Conservation (phyloP, 306 rosid species). For the Castanea sativa region DNA sequence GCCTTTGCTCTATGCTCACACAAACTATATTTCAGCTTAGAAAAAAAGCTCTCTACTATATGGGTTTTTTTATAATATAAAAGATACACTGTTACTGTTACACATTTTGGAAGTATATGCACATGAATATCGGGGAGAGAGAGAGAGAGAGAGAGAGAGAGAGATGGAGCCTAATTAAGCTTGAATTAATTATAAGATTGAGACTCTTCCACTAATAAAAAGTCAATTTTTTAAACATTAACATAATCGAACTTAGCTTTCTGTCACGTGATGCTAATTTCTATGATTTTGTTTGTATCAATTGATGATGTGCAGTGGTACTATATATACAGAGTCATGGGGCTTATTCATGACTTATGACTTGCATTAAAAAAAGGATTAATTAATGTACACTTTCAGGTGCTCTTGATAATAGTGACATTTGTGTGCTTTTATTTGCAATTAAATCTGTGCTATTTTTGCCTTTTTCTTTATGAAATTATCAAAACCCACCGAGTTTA, state of each 20-base stretch:
- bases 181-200: conserved; percentile 36
- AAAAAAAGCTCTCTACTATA: no score
- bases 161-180: neutral
- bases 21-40: neutral
- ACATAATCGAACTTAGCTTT: conserved; percentile 25
- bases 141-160: neutral
- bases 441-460: no score
- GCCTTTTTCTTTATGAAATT: no score
- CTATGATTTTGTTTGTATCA: conserved; percentile 17
- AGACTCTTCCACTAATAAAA: conserved; percentile 38
- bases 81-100: neutral
- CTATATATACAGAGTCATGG: neutral
- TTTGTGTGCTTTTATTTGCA: no score
- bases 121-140: neutral
- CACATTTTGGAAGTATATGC: neutral
- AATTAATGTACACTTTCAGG: no score
- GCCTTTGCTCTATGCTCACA: neutral
- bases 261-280: conserved; percentile 28
- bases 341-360: neutral
- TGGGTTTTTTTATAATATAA: neutral
- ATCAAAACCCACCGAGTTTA: no score
- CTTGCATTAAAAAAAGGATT: neutral
- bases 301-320: conserved; percentile 10
- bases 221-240: conserved; percentile 3
- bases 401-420: no score